Conservation (phyloP, 352 stramenopile genomes). For the Globisporangium iwayamae region DNA sequence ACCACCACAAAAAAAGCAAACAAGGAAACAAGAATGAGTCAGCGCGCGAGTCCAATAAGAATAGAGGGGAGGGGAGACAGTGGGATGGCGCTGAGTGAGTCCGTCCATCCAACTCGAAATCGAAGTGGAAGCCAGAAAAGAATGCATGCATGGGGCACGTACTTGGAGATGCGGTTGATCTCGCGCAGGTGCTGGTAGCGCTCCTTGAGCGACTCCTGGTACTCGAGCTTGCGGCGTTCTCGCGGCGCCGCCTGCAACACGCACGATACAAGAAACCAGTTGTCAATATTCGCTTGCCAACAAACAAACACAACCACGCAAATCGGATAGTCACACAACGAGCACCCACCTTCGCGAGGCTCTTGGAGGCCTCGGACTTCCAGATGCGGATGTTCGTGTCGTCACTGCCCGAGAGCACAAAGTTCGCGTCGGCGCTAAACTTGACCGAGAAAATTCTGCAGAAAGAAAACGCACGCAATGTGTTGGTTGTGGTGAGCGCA, state of each 20-base stretch:
- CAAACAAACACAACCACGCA: neutral
- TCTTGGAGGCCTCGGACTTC: constrained; percentile 95
- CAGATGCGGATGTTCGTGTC: constrained; percentile 99
- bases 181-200: constrained; percentile 93
- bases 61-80: neutral
- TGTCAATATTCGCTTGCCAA: neutral
- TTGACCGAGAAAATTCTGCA: constrained; percentile 80
- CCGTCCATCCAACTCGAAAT: constrained; percentile 5
- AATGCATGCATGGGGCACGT: constrained; percentile 22
- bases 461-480: too few relatives aligned
- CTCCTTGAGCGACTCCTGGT: constrained; percentile 96
- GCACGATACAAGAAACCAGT: neutral
- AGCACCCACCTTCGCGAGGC: constrained; percentile 84
- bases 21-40: neutral
- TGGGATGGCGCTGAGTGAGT: neutral
- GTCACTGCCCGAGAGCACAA: constrained; percentile 97
- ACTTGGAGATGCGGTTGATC: constrained; percentile 91
- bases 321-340: neutral
- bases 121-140: neutral
- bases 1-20: constrained; percentile 9
- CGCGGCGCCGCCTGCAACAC: constrained; percentile 46
- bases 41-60: neutral
- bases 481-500: constrained; percentile 1
- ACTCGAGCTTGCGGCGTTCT: constrained; percentile 92
- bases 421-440: constrained; percentile 90